Percentiles rank a stretch among this genome's conserved stretches.
Conservation (phyloP, 805 yeast genomes). For the Lipomyces lipofer region DNA sequence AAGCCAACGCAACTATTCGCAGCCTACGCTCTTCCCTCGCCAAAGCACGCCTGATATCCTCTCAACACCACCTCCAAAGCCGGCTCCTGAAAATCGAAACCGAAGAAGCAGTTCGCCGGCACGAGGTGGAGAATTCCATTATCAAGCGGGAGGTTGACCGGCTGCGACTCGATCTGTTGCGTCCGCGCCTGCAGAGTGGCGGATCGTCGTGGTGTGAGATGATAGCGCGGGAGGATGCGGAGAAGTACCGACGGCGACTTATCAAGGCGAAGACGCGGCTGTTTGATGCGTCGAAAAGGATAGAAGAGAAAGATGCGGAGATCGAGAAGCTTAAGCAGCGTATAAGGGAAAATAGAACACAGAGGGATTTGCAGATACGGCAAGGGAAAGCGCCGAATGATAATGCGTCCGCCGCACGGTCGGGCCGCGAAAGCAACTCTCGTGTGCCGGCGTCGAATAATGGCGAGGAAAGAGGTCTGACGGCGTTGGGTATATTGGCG, state of each 20-base stretch:
- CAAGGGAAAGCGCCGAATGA: no score
- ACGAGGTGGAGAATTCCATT: conserved; percentile 51
- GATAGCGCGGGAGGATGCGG: conserved; percentile 41
- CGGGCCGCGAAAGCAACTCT: conserved; percentile 10
- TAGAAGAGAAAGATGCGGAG: conserved; percentile 48
- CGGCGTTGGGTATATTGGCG: conserved; percentile 56
- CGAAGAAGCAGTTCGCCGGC: conserved; percentile 48
- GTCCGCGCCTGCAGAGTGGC: conserved; percentile 30
- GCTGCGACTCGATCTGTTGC: conserved; percentile 41
- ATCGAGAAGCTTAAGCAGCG: conserved; percentile 45
- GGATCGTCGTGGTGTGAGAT: conserved; percentile 40
- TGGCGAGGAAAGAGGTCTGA: conserved; percentile 41
- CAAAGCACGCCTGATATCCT: conserved; percentile 9
- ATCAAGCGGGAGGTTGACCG: conserved; percentile 50
- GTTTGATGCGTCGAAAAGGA: conserved; percentile 47
- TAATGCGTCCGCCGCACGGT: no score
- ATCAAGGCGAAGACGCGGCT: conserved; percentile 47
- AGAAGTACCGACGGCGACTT: conserved; percentile 43
- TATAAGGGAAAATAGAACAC: conserved; percentile 32
- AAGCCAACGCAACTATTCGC: conserved; percentile 19
- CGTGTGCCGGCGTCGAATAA: background rate
- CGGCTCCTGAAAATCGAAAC: conserved; percentile 47
- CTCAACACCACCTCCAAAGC: conserved; percentile 39
- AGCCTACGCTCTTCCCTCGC: conserved; percentile 15
- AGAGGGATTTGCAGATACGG: no score